Evolutionary conservation across 2,329 filamentous ascomycete genomes (phyloP).

Genomic region (Aureobasidium sp.): DNA sequence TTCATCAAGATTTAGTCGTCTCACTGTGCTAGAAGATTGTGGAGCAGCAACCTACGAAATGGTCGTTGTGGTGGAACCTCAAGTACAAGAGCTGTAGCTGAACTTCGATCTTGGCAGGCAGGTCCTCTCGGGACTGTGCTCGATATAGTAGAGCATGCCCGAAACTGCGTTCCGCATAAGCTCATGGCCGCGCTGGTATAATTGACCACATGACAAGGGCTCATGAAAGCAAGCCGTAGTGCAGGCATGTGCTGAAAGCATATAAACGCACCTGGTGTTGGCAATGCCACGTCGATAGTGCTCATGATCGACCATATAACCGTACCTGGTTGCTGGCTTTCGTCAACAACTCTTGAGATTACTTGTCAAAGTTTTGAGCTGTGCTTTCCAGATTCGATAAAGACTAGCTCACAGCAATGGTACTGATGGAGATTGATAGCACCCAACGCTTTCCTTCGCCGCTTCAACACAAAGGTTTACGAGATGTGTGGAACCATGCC

Average conservation of each 20-base stretch:
- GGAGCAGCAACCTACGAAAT: constrained; percentile 20
- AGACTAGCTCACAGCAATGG: neutral
- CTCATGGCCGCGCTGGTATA: neutral
- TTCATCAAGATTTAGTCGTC: neutral
- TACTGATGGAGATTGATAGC: neutral
- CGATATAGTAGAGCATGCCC: neutral
- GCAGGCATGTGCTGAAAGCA: neutral
- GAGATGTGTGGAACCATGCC: constrained; percentile 31
- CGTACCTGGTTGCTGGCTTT: neutral
- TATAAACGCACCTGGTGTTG: neutral
- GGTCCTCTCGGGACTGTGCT: neutral
- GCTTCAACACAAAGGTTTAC: neutral
- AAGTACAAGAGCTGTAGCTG: neutral
- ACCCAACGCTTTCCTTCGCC: neutral
- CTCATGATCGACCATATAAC: neutral
- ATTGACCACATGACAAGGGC: neutral
- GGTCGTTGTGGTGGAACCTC: constrained; percentile 19
- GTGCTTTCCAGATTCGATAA: neutral
- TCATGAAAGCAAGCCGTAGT: neutral
- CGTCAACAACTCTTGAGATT: neutral
- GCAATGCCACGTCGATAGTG: neutral
- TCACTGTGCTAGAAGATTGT: constrained; percentile 17
- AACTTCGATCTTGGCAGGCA: neutral
- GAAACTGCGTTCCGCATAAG: neutral
- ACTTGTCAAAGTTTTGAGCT: neutral